Evolutionary conservation across 306 rosid species (phyloP).

Genomic region (Myrica gale): DNA sequence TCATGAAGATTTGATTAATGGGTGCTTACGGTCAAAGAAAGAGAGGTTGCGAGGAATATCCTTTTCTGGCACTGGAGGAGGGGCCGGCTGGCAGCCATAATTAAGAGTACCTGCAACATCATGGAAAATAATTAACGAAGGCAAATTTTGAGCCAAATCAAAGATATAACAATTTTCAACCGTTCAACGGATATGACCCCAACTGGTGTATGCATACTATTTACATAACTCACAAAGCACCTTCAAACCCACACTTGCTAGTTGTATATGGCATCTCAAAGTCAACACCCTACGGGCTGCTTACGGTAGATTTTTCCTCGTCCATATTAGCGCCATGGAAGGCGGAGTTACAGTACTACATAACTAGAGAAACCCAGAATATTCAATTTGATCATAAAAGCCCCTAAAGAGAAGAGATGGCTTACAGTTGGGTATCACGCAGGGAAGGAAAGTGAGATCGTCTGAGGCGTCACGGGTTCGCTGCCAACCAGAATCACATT

Average conservation of each 20-base stretch:
- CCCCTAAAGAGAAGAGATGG: neutral
- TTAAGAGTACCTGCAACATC: conserved; percentile 53
- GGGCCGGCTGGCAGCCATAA: conserved; percentile 71
- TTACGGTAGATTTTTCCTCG: no score
- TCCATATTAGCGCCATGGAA: no score
- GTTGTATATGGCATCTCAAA: no score
- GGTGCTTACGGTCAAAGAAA: conserved; percentile 58
- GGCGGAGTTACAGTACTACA: no score
- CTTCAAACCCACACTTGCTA: no score
- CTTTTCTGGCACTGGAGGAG: conserved; percentile 59
- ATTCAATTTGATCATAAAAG: no score
- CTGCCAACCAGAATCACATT: conserved; percentile 67
- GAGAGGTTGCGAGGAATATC: conserved; percentile 46
- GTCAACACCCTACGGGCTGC: no score
- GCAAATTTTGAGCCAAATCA: neutral
- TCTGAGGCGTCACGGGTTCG: conserved; percentile 42
- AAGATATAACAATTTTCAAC: neutral
- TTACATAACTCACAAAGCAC: no score
- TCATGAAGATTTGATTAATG: neutral
- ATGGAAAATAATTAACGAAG: neutral
- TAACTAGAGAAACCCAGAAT: no score
- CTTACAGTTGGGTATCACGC: conserved; percentile 82
- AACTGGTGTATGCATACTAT: no score
- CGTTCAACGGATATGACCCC: no score
- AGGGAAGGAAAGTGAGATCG: conserved; percentile 64